Evolutionary conservation across 441 rosid species (phyloP), one percentile per base, ranked within the genome.

Genomic region (Eruca vesicaria): DNA sequence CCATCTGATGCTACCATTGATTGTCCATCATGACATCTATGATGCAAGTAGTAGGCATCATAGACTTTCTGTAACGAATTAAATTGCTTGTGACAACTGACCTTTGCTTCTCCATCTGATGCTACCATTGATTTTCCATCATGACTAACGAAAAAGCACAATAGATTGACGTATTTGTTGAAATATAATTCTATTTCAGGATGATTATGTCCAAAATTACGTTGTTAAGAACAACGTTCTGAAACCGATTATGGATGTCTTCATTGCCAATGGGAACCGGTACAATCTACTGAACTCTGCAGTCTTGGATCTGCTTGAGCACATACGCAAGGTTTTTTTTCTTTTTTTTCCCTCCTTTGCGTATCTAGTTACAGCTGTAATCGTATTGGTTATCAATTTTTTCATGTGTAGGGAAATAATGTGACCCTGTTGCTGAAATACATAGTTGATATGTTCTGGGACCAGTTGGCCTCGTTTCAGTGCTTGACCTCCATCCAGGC

Each of bases 201-300:
- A 96, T 85, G 99, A 92, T 68, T 88, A 84, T 83, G 82, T 94
- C 79, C 84, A 83, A 77, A 83, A 78, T 84, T 90, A 96, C 85
- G 77, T 94, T 77, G 94, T 94, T 52, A 90, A 88, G 89, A 86
- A 89, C 84, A 84, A 92, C 83, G 82, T 90, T 74, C 91, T 96
- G 77, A 91, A 90, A 78, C 97, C 98, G 18, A 74, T 96, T 72
- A 76, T 92, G 35, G 96, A 92, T 84, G 98, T 88, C 80, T 96
- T 96, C 79, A 86, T 92, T 70, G 83, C 82, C 55, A 97, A 97
- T 72, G 98, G 99, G 9, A 83, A 85, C 81, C 96, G 98, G 23
- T 96, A 93, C 83, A 92, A 96, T 82, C 82, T 96, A 69, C 87
- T 96, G 71, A 93, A 96, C 78, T 96, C 99, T 75, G 91, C 94